A percentile compares a stretch with the other conserved stretches of the same genome.
Evolutionary conservation across 1,139 yeast species (phyloP).

Genomic region (Candida pseudoviswanathii): DNA sequence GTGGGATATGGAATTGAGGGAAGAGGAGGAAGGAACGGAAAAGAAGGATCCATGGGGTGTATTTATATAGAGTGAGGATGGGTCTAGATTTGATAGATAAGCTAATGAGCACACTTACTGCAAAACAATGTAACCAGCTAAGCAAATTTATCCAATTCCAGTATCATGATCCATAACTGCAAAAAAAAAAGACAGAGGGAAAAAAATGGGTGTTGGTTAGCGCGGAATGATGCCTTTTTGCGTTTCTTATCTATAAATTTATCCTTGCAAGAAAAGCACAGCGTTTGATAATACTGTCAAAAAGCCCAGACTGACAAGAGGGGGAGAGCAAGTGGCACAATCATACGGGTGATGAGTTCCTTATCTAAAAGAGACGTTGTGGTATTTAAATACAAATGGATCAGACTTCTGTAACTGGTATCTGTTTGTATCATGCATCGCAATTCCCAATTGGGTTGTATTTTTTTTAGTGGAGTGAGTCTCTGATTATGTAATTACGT

Average conservation of each 20-base stretch:
- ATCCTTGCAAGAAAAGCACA: neutral
- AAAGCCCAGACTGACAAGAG: too few relatives aligned
- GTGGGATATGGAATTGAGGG: neutral
- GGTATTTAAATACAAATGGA: neutral
- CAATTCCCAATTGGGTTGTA: neutral
- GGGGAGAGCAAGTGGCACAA: too few relatives aligned
- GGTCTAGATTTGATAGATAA: constrained; percentile 8
- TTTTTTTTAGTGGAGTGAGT: too few relatives aligned
- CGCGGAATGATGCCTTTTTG: neutral
- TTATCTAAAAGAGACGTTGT: neutral
- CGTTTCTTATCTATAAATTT: neutral
- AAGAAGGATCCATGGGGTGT: neutral
- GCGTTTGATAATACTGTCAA: too few relatives aligned
- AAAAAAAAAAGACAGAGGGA: neutral
- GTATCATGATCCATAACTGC: constrained; percentile 3
- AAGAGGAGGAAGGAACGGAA: neutral
- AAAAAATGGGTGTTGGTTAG: too few relatives aligned
- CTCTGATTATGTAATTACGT: neutral
- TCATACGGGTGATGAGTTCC: neutral
- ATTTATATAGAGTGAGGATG: neutral
- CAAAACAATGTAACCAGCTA: neutral
- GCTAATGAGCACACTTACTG: neutral
- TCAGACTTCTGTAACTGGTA: constrained; percentile 1
- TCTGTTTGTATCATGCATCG: neutral
- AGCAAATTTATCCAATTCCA: neutral